Percentiles rank a stretch among this genome's conserved stretches.
Conservation (phyloP, 306 rosid genomes). For the Begonia fuchsioides region DNA sequence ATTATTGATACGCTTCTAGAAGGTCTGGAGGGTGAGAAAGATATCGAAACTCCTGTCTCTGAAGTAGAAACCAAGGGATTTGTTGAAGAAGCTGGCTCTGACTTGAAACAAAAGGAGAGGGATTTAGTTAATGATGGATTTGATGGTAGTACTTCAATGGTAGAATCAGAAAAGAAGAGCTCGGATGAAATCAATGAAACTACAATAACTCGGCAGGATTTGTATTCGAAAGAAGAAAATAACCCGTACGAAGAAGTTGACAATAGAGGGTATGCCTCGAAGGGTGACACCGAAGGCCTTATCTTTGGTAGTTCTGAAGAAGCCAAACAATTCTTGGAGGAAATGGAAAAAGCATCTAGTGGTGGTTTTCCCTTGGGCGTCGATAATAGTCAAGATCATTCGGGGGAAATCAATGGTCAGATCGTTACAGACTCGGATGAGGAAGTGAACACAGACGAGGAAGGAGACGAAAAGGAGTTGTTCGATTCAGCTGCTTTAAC, state of each 20-base stretch:
- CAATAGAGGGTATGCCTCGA: conserved; percentile 29
- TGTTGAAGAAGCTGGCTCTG: conserved; percentile 9
- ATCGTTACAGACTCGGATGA: conserved; percentile 82
- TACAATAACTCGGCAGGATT: conserved; percentile 12
- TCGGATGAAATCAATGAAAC: conserved; percentile 15
- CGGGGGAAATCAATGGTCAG: conserved; percentile 74
- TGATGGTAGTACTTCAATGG: conserved; percentile 7
- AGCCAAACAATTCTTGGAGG: conserved; percentile 51
- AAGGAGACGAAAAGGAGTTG: conserved; percentile 68
- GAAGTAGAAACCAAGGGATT: conserved; percentile 9
- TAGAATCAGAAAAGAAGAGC: conserved; percentile 11
- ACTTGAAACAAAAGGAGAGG: conserved; percentile 2
- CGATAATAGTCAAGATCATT: conserved; percentile 34
- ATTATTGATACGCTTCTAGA: conserved; percentile 11
- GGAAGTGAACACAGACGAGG: conserved; percentile 76
- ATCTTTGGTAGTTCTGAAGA: conserved; percentile 59
- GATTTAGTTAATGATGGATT: conserved; percentile 5
- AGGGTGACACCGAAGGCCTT: conserved; percentile 43
- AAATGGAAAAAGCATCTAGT: conserved; percentile 42
- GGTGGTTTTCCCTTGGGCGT: conserved; percentile 32
- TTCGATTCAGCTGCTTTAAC: no score
- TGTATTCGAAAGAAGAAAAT: conserved; percentile 9
- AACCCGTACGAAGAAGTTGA: conserved; percentile 22
- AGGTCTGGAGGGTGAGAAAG: conserved; percentile 9
- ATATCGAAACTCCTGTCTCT: conserved; percentile 3